These are phyloP conservation scores for Pythium guiyangense DNA, from an alignment of 352 stramenopile species.

Conservation along the genomic window DNA sequence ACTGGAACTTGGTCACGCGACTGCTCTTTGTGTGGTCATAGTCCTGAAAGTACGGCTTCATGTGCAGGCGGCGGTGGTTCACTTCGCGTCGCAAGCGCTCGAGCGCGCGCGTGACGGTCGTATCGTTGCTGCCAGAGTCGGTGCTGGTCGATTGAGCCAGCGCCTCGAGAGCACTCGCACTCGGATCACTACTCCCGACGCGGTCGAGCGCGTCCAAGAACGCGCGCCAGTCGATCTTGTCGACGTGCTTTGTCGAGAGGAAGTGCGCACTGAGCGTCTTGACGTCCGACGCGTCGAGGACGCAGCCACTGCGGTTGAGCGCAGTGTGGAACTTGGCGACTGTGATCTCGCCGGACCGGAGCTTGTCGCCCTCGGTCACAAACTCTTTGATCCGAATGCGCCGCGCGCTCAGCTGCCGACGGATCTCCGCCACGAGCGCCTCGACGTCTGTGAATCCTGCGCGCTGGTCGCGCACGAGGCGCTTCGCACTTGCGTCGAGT, in stretches of 20 bases:
- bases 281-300: constrained; percentile 60
- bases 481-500: constrained; percentile 20
- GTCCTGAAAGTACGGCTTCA: constrained; percentile 88
- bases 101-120: constrained; percentile 33
- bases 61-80: constrained; percentile 61
- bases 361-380: constrained; percentile 70
- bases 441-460: constrained; percentile 23
- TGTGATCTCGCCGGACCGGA: constrained; percentile 77
- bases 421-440: constrained; percentile 52
- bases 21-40: constrained; percentile 77
- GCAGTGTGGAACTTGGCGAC: constrained; percentile 84
- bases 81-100: constrained; percentile 48
- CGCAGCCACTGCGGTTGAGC: constrained; percentile 73
- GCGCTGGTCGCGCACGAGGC: constrained; percentile 25
- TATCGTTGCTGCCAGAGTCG: constrained; percentile 3
- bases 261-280: constrained; percentile 62
- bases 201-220: constrained; percentile 61
- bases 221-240: constrained; percentile 78
- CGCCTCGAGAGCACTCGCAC: background rate
- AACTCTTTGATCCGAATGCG: constrained; percentile 84
- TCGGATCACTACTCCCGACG: background rate
- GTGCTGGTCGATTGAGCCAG: background rate
- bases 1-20: constrained; percentile 79
- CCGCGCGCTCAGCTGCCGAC: constrained; percentile 52
- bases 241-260: constrained; percentile 41